phyloP scores from a whole-genome alignment of 345 rosid genomes.

The Eucalyptus brandiana region DNA sequence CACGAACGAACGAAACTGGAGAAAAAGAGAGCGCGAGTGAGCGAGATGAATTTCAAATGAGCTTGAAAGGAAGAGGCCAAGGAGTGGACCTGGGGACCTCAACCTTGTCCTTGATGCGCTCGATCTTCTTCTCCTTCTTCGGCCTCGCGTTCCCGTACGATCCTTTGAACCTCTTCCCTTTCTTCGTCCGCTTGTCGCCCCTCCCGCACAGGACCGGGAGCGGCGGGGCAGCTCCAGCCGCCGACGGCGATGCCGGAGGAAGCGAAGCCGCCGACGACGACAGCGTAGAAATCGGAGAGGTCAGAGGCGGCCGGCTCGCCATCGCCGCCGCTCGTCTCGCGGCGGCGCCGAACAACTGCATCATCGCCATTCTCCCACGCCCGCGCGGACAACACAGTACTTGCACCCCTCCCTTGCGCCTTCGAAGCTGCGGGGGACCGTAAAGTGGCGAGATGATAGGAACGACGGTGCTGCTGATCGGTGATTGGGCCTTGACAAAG shows the following conservation, averaged over 20 bases:
- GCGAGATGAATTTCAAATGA: slow-evolving; percentile 29
- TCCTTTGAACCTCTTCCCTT: slow-evolving; percentile 86
- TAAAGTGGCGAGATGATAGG: not conserved
- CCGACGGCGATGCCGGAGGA: not conserved
- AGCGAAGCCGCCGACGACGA: not conserved
- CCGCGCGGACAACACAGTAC: not conserved
- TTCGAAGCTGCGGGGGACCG: not conserved
- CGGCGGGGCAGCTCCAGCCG: not conserved
- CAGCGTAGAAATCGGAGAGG: not conserved
- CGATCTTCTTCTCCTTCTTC: slow-evolving; percentile 85
- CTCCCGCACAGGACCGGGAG: slow-evolving; percentile 42
- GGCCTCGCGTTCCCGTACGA: slow-evolving; percentile 83
- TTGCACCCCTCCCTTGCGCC: not conserved
- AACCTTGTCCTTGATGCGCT: slow-evolving; percentile 77
- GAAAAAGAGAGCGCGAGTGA: not conserved
- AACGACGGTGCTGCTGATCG: not conserved
- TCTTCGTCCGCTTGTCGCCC: slow-evolving; percentile 91
- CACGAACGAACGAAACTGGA: not conserved
- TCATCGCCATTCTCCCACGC: slow-evolving; percentile 24
- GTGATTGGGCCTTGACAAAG: not conserved
- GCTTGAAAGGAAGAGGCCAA: slow-evolving; percentile 99
- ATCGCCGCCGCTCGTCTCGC: slow-evolving; percentile 7
- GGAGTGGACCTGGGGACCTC: slow-evolving; percentile 98
- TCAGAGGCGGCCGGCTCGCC: not conserved
- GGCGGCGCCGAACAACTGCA: not conserved